Base-by-base conservation (phyloP, 2,329 filamentous ascomycete genomes). In the Beauveria sp. region DNA sequence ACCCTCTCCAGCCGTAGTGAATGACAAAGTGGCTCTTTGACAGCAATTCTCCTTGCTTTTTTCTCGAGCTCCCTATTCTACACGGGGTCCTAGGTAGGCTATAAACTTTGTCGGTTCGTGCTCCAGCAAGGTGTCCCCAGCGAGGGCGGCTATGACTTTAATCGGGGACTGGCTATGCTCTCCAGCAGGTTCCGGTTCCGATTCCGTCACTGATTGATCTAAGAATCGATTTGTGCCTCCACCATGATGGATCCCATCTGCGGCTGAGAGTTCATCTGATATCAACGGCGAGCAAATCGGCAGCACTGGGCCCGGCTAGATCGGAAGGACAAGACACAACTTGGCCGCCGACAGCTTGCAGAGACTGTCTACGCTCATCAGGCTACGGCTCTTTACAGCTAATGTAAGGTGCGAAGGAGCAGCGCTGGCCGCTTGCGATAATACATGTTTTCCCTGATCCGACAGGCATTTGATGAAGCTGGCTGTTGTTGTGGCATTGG, bases 251-350 rank as follows among this genome's bases (percentile, higher is more conserved):
- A 22, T n/a, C 56, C 30, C 30, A 42, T 50, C 34, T 43, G 30
- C 5, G 34, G 46, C 45, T 20, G 16, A 58, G 34, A 30, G 28
- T 26, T 49, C 46, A 51, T 58, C 56, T 50, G 56, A 79, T 65
- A 43, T 30, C 30, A 40, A 49, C 7, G 28, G 30, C 12, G 55
- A 42, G 45, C 3, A 40, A 50, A 58, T 50, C 28, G 28, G 24
- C 28, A 28, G 3, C n/a, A 14, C n/a, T 30, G 22, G 3, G 9
- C 28, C 30, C 55, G 56, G 45, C 5, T 50, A 51, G 56, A 58
- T 58, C 56, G 45, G 56, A 14, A 18, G 14, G 3, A 18, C n/a
- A 16, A 55, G 24, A 20, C 30, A 20, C 8, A 34, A 34, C 30
- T 34, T 34, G 30, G 12, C 30, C 28, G 28, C 12, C 30, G 30